Conservation (phyloP, 1,284 basidiomycete genomes). For the Leccinum discolor region DNA sequence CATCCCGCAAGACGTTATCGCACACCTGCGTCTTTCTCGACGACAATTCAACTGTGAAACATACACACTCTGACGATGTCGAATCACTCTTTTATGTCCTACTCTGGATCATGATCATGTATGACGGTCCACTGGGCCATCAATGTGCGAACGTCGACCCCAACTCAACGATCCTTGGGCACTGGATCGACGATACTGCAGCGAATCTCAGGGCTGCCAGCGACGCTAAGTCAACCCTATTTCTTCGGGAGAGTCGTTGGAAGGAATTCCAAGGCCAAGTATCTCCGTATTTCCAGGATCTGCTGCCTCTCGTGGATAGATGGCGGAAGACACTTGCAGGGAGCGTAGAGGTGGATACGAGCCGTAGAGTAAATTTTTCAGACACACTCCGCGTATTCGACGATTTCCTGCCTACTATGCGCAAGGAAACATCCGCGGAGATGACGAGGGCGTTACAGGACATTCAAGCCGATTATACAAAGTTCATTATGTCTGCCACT, state of each 20-base stretch:
- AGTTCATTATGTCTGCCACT: neutral
- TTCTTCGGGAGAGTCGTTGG: neutral
- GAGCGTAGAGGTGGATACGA: neutral
- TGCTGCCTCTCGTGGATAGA: neutral
- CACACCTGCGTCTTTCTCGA: neutral
- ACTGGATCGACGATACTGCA: neutral
- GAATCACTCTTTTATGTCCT: neutral
- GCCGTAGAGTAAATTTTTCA: neutral
- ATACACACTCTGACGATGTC: conserved; percentile 1
- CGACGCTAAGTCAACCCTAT: neutral
- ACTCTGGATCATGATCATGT: neutral
- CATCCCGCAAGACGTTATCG: neutral
- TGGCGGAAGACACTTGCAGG: neutral
- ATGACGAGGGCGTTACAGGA: neutral
- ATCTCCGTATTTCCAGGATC: neutral
- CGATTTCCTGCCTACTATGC: neutral
- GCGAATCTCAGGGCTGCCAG: neutral
- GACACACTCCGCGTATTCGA: neutral
- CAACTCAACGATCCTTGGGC: neutral
- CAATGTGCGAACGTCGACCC: neutral
- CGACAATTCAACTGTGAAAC: neutral
- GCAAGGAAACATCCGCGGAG: neutral
- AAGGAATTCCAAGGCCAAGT: neutral
- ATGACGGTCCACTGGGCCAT: neutral
- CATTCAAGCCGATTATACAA: neutral